These are phyloP conservation scores for Paspalum notatum DNA, from an alignment of 176 grass and related monocot species.

Conservation along the genomic window DNA sequence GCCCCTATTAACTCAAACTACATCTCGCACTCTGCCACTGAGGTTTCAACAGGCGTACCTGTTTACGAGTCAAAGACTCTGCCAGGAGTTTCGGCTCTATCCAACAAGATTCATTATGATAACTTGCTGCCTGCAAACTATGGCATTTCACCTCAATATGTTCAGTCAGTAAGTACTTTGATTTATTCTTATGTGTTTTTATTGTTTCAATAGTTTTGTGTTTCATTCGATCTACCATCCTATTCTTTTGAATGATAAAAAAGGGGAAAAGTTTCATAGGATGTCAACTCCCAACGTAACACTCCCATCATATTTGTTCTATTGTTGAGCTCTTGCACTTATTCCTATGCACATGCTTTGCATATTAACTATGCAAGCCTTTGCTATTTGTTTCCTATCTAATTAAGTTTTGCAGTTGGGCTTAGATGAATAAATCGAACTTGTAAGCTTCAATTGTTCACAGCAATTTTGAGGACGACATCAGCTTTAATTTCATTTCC, in stretches of 20 bases:
- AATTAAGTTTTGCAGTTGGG: neutral
- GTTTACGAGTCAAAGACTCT: constrained; percentile 60
- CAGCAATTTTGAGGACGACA: neutral
- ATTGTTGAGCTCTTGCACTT: neutral
- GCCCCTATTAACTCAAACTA: constrained; percentile 57
- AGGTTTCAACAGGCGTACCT: constrained; percentile 56
- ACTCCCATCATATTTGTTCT: neutral
- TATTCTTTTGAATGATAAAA: constrained; percentile 20
- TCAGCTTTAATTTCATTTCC: neutral
- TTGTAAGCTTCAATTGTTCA: neutral
- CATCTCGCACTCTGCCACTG: constrained; percentile 46
- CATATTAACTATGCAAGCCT: neutral
- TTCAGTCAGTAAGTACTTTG: constrained; percentile 54
- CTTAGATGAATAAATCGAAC: neutral
- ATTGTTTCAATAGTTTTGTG: constrained; percentile 23
- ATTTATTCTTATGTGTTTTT: constrained; percentile 24
- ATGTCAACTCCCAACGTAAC: constrained; percentile 9
- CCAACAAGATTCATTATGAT: constrained; percentile 72
- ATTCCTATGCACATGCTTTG: constrained; percentile 3
- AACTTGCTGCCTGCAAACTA: constrained; percentile 60
- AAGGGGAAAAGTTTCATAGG: neutral
- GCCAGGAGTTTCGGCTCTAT: constrained; percentile 49
- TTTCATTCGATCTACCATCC: constrained; percentile 16
- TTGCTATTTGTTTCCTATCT: neutral
- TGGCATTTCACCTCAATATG: constrained; percentile 58